Evolutionary conservation across 192 early-diverging fungal genomes (phyloP).

Genomic region (Oehlia diaphana): DNA sequence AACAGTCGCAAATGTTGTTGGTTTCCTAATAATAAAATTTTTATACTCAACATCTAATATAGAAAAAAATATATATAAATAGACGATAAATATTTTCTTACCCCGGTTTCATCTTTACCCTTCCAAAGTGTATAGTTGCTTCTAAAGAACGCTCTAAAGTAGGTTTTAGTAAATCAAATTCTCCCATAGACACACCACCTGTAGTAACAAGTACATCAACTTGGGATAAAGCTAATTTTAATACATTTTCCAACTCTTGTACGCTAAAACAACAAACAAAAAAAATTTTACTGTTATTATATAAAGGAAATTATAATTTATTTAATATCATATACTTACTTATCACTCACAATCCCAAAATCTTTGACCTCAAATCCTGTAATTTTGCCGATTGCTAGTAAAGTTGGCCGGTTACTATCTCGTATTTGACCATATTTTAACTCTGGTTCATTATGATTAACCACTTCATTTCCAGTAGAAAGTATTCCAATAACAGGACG

Average conservation of each 20-base stretch:
- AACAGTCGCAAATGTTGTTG: conserved; percentile 89
- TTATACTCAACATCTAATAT: background rate
- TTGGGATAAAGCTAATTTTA: conserved; percentile 48
- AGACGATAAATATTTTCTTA: conserved; percentile 30
- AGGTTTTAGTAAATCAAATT: conserved; percentile 88
- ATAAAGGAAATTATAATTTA: too few species aligned
- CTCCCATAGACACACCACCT: conserved; percentile 99
- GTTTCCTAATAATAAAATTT: conserved; percentile 61
- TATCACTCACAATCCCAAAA: conserved; percentile 74
- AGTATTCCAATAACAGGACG: conserved; percentile 77
- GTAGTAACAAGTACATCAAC: conserved; percentile 86
- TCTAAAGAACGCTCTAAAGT: conserved; percentile 75
- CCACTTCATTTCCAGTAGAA: conserved; percentile 89
- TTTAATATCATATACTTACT: conserved; percentile 37
- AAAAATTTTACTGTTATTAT: too few species aligned
- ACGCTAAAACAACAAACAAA: conserved; percentile 33
- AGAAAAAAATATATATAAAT: background rate
- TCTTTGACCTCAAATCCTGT: conserved; percentile 70
- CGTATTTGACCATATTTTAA: conserved; percentile 66
- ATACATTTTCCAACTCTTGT: conserved; percentile 51
- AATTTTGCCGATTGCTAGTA: conserved; percentile 62
- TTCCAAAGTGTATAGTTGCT: conserved; percentile 87
- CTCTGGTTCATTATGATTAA: conserved; percentile 46
- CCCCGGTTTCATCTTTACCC: conserved; percentile 91
- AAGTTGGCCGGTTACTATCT: conserved; percentile 84